Evolutionary conservation across 805 yeast species (phyloP), one percentile per base, ranked within the genome.

Genomic region (Pichia gijzeniarum): DNA sequence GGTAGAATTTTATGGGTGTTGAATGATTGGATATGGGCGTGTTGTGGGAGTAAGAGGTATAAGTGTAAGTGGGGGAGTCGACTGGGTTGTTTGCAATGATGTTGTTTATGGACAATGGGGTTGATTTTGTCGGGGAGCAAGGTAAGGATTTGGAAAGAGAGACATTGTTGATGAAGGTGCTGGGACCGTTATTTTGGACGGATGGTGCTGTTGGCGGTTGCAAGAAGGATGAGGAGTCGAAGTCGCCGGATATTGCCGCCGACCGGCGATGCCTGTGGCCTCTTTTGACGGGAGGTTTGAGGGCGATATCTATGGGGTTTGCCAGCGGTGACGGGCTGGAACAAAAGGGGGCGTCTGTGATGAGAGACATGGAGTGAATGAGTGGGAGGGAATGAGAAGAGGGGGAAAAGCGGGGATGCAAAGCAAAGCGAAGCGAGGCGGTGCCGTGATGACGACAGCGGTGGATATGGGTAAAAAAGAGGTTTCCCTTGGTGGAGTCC

Each of bases 191-290:
- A 40, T 6, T 35, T 21, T 19, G 40, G 35, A n/a, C 25, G n/a
- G 17, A 45, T 27, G 37, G 48, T n/a, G 22, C 50, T 40, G 18
- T 53, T 19, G 53, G 44, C 8, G 52, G 36, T 20, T 51, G 56
- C 12, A 58, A 34, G 40, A 6, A 59, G 38, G 4, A 54, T 51
- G 44, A 56, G 43, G 33, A 56, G 54, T 85, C 93, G 59, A 86
- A 84, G 60, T 88, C 95, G 4, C 93, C 93, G 8, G 93, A 84
- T 6, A 88, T 82, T 0, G 95, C 95, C 19, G 91, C 89, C 0
- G 95, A 87, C 43, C 96, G 69, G 56, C 86, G 77, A 57, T 88
- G 96, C 38, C 85, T 76, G 64, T 88, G 96, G 1, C 80, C 77
- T 51, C 77, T 68, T 56, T 67, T 68, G 41, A 48, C 28, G 16